phyloP scores from a whole-genome alignment of 306 rosid genomes.

The Prinsepia uniflora region DNA sequence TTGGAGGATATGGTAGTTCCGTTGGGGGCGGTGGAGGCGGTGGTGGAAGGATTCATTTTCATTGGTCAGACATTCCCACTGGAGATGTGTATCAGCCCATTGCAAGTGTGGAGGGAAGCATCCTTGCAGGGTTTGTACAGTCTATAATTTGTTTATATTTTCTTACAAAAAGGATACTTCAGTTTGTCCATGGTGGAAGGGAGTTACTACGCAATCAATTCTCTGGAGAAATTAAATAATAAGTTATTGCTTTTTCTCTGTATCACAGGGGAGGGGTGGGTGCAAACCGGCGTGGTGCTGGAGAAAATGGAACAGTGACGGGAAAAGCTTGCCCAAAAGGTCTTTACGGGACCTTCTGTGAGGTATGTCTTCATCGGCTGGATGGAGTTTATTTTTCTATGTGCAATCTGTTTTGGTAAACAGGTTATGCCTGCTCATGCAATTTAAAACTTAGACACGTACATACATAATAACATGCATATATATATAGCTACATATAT shows the following conservation, averaged over 20 bases:
- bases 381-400: conserved; percentile 11
- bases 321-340: conserved; percentile 87
- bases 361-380: conserved; percentile 39
- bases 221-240: not conserved
- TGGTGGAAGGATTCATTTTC: conserved; percentile 97
- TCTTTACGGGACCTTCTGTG: conserved; percentile 83
- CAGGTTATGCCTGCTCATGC: no score
- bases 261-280: conserved; percentile 79
- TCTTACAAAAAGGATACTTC: conserved; percentile 1
- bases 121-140: conserved; percentile 53
- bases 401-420: not conserved
- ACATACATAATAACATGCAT: no score
- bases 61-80: conserved; percentile 89
- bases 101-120: conserved; percentile 73
- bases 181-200: not conserved
- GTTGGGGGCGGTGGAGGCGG: conserved; percentile 90
- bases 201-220: not conserved
- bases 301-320: conserved; percentile 79
- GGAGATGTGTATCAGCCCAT: conserved; percentile 97
- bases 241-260: conserved; percentile 10
- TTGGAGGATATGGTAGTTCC: conserved; percentile 70
- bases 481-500: no score
- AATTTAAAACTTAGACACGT: no score
- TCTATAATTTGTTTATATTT: conserved; percentile 18
- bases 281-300: conserved; percentile 53